A percentile compares a stretch with the other conserved stretches of the same genome.
Conservation (phyloP, 306 rosid species). For the Cajanus cajan region DNA sequence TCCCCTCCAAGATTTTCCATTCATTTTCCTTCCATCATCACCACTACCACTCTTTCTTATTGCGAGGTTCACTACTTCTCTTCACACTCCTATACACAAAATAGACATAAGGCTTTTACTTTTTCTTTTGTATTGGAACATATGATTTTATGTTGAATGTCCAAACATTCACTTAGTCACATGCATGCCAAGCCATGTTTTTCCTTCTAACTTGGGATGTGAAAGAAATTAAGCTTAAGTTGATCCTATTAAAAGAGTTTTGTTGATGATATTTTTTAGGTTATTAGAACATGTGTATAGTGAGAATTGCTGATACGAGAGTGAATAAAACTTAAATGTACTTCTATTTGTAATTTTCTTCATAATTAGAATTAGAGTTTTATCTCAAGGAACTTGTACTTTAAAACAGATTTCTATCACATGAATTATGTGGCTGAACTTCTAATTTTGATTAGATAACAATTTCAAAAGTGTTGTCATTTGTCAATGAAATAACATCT, state of each 20-base stretch:
- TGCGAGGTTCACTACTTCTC: conserved; percentile 47
- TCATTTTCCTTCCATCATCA: conserved; percentile 25
- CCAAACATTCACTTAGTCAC: no score
- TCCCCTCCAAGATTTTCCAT: conserved; percentile 11
- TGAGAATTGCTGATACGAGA: not conserved
- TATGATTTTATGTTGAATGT: no score
- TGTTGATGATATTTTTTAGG: not conserved
- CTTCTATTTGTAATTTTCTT: not conserved
- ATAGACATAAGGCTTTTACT: no score
- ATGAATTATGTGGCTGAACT: not conserved
- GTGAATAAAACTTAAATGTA: not conserved
- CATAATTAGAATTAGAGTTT: not conserved
- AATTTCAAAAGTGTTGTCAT: not conserved
- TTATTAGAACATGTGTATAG: not conserved
- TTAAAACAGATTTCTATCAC: not conserved
- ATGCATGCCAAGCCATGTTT: not conserved
- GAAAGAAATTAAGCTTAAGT: not conserved
- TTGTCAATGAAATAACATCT: not conserved
- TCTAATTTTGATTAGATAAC: not conserved
- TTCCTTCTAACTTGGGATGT: not conserved
- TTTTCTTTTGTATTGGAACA: no score
- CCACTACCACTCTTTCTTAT: conserved; percentile 31
- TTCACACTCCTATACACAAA: not conserved
- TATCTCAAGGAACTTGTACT: not conserved
- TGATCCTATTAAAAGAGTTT: not conserved